Conservation (phyloP, 768 basidiomycete genomes). For the Boletus rubroflammeus region DNA sequence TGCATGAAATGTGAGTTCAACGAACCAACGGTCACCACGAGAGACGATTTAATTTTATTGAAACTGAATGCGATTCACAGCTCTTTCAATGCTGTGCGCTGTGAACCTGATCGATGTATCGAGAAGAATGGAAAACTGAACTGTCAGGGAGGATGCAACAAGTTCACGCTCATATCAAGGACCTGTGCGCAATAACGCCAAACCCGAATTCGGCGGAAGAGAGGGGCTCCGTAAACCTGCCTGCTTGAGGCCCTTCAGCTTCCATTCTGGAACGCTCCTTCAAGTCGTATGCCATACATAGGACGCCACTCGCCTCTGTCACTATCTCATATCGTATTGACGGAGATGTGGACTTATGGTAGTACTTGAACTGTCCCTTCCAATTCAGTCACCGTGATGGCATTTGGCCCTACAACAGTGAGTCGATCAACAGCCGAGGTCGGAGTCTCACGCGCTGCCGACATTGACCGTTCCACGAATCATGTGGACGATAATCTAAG, state of each 20-base stretch:
- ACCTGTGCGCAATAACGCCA: background rate
- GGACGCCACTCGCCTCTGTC: slow-evolving; percentile 21
- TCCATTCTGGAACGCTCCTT: slow-evolving; percentile 13
- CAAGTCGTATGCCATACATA: slow-evolving; percentile 1
- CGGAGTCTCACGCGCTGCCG: slow-evolving; percentile 22
- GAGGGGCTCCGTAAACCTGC: slow-evolving; percentile 6
- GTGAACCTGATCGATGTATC: slow-evolving; percentile 2
- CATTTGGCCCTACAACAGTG: slow-evolving; percentile 1
- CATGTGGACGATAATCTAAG: background rate
- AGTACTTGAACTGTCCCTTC: background rate
- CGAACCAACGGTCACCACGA: background rate
- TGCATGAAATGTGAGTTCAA: background rate
- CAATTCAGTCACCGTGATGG: slow-evolving; percentile 13
- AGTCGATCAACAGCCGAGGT: slow-evolving; percentile 13
- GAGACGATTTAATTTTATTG: background rate
- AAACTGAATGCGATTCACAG: background rate
- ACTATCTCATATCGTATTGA: slow-evolving; percentile 9
- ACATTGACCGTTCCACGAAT: background rate
- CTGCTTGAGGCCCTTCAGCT: background rate
- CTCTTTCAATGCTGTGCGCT: slow-evolving; percentile 2
- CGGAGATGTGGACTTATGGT: slow-evolving; percentile 11
- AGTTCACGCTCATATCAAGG: background rate
- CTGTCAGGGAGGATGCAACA: slow-evolving; percentile 5
- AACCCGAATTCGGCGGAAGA: slow-evolving; percentile 3
- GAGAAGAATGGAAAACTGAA: slow-evolving; percentile 8